Evolutionary conservation across 257 asterid species (phyloP).

Genomic region (Solanum dulcamara): DNA sequence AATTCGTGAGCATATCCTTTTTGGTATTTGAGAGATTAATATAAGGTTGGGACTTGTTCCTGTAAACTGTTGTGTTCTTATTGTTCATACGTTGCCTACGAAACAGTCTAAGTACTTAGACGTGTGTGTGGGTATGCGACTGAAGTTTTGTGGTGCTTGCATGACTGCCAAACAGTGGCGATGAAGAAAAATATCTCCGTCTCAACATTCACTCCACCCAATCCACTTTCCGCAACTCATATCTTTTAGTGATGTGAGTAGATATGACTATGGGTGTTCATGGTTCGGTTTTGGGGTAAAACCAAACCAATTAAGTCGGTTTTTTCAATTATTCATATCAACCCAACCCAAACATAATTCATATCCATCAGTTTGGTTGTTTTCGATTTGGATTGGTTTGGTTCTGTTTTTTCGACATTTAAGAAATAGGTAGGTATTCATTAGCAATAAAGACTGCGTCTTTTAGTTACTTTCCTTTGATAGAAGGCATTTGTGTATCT

Average conservation of each 20-base stretch:
- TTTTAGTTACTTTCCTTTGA: background rate
- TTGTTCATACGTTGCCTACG: background rate
- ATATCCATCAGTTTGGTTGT: background rate
- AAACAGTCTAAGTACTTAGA: background rate
- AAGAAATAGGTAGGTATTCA: background rate
- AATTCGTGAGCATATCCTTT: too few species aligned
- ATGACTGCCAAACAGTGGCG: background rate
- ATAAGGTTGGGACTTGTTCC: background rate
- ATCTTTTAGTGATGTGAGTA: background rate
- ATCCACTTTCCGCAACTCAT: background rate
- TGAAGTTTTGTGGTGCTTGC: background rate
- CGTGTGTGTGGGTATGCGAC: background rate
- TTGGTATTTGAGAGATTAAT: too few species aligned
- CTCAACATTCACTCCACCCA: background rate
- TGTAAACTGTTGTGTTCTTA: background rate
- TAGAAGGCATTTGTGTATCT: background rate
- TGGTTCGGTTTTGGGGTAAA: background rate
- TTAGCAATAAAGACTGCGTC: background rate
- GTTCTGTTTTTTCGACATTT: too few species aligned
- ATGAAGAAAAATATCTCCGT: background rate
- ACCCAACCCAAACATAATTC: background rate
- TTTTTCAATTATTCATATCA: background rate
- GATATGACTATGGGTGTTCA: background rate
- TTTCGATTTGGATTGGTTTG: too few species aligned
- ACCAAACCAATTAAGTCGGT: background rate